Conservation (phyloP, 495 filamentous ascomycete species). For the Sordaria brevicollis region DNA sequence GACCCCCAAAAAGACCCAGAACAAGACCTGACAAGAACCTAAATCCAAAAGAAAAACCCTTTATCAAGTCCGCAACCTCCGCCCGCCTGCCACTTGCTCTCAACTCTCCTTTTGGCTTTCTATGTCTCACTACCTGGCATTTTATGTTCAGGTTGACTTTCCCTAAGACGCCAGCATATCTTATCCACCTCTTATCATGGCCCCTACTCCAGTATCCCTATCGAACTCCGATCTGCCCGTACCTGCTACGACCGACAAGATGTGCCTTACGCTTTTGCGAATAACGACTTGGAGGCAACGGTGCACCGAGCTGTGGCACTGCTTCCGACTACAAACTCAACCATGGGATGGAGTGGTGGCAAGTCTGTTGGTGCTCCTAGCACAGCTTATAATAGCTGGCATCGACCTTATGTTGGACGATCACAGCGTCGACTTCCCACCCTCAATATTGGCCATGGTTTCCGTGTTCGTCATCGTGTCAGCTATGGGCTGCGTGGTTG, state of each 20-base stretch:
- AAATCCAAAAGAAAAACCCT: conserved; percentile 1
- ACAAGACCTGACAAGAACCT: too few species aligned
- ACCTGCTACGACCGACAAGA: background rate
- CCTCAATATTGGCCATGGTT: conserved; percentile 23
- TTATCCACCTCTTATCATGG: too few species aligned
- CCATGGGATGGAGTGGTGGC: conserved; percentile 11
- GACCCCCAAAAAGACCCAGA: too few species aligned
- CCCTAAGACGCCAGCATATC: background rate
- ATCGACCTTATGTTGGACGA: conserved; percentile 11
- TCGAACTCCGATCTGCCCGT: background rate
- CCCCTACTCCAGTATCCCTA: background rate
- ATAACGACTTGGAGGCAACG: background rate
- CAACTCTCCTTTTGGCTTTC: background rate
- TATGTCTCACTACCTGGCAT: conserved; percentile 23
- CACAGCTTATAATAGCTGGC: conserved; percentile 19
- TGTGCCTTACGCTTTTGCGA: background rate
- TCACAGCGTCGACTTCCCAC: conserved; percentile 16
- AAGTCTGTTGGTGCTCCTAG: conserved; percentile 7
- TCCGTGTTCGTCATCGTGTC: conserved; percentile 11
- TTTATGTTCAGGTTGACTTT: conserved; percentile 1
- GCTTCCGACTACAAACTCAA: background rate
- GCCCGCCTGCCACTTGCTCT: conserved; percentile 5
- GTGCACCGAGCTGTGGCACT: background rate
- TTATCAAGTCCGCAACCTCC: conserved; percentile 19
- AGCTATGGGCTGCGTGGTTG: background rate